These are phyloP conservation scores for Spergularia bocconei DNA, from an alignment of 148 eudicot species.

Conservation along the genomic window DNA sequence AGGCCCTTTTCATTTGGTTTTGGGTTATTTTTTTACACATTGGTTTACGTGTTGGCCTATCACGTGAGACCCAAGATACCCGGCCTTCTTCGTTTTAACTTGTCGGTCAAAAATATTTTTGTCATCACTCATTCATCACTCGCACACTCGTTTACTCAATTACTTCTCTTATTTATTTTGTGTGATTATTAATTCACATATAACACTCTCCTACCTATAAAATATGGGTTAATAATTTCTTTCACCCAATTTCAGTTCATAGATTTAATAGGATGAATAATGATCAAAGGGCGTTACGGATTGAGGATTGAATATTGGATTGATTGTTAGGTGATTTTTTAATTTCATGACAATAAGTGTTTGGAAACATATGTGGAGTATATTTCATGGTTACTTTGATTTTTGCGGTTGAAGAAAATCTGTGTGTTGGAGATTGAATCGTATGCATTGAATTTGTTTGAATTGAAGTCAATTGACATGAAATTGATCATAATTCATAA, in stretches of 20 bases:
- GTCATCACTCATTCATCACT: conserved; percentile 13
- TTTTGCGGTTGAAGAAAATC: too few relatives aligned
- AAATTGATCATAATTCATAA: too few relatives aligned
- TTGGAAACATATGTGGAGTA: too few relatives aligned
- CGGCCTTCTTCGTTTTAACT: conserved; percentile 37
- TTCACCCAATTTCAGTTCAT: background rate
- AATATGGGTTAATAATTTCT: background rate
- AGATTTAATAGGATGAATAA: background rate
- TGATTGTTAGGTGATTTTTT: too few relatives aligned
- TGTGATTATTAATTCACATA: background rate
- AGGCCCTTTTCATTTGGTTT: background rate
- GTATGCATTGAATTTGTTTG: too few relatives aligned
- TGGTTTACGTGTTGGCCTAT: conserved; percentile 35
- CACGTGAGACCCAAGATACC: conserved; percentile 58
- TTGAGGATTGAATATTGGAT: too few relatives aligned
- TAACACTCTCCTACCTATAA: background rate
- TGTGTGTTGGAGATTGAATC: too few relatives aligned
- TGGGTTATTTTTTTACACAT: conserved; percentile 9
- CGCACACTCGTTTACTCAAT: background rate
- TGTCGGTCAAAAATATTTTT: conserved; percentile 40
- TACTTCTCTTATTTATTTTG: conserved; percentile 1
- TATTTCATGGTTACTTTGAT: too few relatives aligned
- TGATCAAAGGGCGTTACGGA: too few relatives aligned
- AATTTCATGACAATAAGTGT: too few relatives aligned
- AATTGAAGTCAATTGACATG: too few relatives aligned